These are phyloP conservation scores for Penicillium tannophilum DNA, from an alignment of 495 filamentous ascomycete genomes.

Conservation along the genomic window DNA sequence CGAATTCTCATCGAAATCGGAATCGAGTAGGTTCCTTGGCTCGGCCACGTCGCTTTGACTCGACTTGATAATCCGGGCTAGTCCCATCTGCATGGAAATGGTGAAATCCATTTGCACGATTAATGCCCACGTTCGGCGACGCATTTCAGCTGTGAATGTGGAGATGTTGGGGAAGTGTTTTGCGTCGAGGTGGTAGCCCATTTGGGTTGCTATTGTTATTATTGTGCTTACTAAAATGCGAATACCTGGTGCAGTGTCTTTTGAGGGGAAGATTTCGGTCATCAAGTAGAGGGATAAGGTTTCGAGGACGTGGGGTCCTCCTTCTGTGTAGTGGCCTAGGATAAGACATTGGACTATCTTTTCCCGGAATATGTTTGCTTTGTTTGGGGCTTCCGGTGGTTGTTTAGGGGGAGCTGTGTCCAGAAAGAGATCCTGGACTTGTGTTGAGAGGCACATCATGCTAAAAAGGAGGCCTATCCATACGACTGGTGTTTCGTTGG, in stretches of 20 bases:
- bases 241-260: background rate
- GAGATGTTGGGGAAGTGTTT: constrained; percentile 47
- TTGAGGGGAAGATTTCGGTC: constrained; percentile 1
- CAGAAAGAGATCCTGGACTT: too few relatives aligned
- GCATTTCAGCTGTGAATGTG: constrained; percentile 56
- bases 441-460: constrained; percentile 4
- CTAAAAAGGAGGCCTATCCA: constrained; percentile 5
- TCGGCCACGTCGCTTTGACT: constrained; percentile 7
- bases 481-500: background rate
- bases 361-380: constrained; percentile 17
- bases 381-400: too few relatives aligned
- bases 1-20: constrained; percentile 32
- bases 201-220: constrained; percentile 39
- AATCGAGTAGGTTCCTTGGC: constrained; percentile 41
- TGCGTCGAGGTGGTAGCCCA: constrained; percentile 54
- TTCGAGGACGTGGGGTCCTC: constrained; percentile 30
- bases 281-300: constrained; percentile 28
- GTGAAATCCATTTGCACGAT: constrained; percentile 53
- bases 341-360: constrained; percentile 34
- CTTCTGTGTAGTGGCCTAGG: constrained; percentile 31
- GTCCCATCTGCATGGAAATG: constrained; percentile 41
- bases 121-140: constrained; percentile 55
- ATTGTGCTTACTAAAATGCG: constrained; percentile 5
- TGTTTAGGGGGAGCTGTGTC: too few relatives aligned
- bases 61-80: constrained; percentile 33